phyloP scores from a whole-genome alignment of 2,329 filamentous ascomycete species.

The Rhytidhysteron rufulum region DNA sequence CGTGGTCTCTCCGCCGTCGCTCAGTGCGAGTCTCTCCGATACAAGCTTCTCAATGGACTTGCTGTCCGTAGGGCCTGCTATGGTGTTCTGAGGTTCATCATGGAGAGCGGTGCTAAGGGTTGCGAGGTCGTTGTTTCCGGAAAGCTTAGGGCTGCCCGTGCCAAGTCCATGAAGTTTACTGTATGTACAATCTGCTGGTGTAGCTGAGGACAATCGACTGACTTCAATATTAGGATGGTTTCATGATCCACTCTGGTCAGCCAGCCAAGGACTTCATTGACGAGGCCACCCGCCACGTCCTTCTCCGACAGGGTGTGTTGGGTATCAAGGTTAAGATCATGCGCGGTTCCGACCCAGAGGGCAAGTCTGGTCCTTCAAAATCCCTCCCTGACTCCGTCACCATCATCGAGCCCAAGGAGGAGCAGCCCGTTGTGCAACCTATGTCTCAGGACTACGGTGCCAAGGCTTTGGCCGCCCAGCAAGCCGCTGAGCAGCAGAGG shows the following conservation, averaged over 20 bases:
- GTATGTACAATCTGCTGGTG: conserved; percentile 53
- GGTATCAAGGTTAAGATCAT: conserved; percentile 99
- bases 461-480: conserved; percentile 71
- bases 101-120: conserved; percentile 99
- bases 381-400: conserved; percentile 96
- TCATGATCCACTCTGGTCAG: conserved; percentile 99
- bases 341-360: conserved; percentile 98
- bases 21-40: conserved; percentile 99
- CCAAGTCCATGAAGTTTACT: conserved; percentile 99
- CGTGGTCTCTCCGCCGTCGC: conserved; percentile 99
- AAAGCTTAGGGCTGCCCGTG: conserved; percentile 97
- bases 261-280: conserved; percentile 99
- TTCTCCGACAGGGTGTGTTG: conserved; percentile 98
- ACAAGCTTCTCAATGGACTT: conserved; percentile 99
- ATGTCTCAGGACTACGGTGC: conserved; percentile 98
- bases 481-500: conserved; percentile 61
- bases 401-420: conserved; percentile 99
- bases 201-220: too few relatives aligned
- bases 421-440: conserved; percentile 90
- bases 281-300: conserved; percentile 95
- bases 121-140: conserved; percentile 99
- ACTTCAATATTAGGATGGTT: conserved; percentile 67
- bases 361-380: conserved; percentile 97
- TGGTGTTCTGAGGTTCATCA: conserved; percentile 99
- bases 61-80: conserved; percentile 99